phyloP scores from a whole-genome alignment of 345 rosid genomes.

The Litchi chinensis region DNA sequence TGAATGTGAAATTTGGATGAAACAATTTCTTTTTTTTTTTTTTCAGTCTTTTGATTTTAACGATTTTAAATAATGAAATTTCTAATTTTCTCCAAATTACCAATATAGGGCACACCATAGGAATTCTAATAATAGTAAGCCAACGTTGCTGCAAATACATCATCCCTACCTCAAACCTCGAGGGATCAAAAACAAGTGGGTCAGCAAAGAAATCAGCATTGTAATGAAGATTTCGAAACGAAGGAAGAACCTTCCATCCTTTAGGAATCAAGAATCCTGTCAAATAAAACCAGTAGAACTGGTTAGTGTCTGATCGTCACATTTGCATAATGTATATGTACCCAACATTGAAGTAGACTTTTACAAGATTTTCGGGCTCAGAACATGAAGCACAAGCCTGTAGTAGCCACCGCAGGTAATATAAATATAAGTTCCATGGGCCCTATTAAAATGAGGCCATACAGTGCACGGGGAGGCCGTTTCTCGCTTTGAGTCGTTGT shows the following conservation, averaged over 20 bases:
- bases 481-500: not conserved
- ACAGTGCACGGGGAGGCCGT: not conserved
- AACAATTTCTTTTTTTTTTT: not conserved
- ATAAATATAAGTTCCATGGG: not conserved
- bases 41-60: too few relatives aligned
- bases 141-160: too few relatives aligned
- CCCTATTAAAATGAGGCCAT: not conserved
- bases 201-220: conserved; percentile 44
- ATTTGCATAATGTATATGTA: not conserved
- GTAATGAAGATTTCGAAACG: conserved; percentile 56
- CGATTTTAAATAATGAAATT: too few relatives aligned
- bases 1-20: not conserved
- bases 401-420: not conserved
- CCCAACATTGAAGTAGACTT: not conserved
- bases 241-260: conserved; percentile 65
- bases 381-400: not conserved
- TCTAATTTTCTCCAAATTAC: not conserved
- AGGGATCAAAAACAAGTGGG: conserved; percentile 48
- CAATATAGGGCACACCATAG: not conserved
- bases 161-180: conserved; percentile 50
- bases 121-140: too few relatives aligned
- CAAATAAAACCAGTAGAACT: not conserved
- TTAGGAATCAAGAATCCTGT: conserved; percentile 56
- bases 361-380: not conserved
- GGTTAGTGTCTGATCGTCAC: not conserved